These are phyloP conservation scores for Jatropha multifida DNA, from an alignment of 441 rosid genomes.

Conservation along the genomic window DNA sequence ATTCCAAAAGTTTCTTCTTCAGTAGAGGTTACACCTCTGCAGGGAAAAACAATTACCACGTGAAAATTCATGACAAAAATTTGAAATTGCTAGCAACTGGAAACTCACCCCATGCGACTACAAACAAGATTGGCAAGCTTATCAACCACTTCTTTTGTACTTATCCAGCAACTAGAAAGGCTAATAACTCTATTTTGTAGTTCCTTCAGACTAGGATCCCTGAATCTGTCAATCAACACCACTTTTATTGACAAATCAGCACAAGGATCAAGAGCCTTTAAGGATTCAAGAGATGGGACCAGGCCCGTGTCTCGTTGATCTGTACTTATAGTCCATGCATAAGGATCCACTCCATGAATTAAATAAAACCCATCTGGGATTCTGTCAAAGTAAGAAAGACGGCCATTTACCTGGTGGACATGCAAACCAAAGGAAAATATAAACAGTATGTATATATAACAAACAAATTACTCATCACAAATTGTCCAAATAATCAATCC, in stretches of 20 bases:
- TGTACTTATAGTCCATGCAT: constrained; percentile 78
- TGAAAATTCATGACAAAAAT: constrained; percentile 3
- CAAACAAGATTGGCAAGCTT: constrained; percentile 85
- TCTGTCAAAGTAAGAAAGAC: constrained; percentile 76
- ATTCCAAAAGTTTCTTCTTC: constrained; percentile 63
- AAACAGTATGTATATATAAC: not conserved
- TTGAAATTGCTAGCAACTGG: not conserved
- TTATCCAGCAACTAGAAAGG: constrained; percentile 61
- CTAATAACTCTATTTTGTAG: constrained; percentile 60
- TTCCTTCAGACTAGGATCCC: constrained; percentile 73
- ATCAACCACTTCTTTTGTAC: constrained; percentile 66
- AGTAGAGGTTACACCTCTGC: constrained; percentile 59
- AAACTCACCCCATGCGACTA: constrained; percentile 82
- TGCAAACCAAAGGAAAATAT: not conserved
- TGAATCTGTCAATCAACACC: constrained; percentile 62
- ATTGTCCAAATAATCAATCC: not conserved
- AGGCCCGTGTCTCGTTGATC: constrained; percentile 73
- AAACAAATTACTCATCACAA: not conserved
- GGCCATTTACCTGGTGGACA: constrained; percentile 79
- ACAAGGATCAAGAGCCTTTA: constrained; percentile 65
- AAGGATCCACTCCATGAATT: constrained; percentile 86
- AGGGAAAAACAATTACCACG: constrained; percentile 6
- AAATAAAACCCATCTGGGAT: constrained; percentile 95
- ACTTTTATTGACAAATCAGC: constrained; percentile 60
- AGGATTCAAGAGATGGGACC: constrained; percentile 77